Evolutionary conservation across 73 alveolate genomes (phyloP).

Genomic region (Paramecium sexaurelia): DNA sequence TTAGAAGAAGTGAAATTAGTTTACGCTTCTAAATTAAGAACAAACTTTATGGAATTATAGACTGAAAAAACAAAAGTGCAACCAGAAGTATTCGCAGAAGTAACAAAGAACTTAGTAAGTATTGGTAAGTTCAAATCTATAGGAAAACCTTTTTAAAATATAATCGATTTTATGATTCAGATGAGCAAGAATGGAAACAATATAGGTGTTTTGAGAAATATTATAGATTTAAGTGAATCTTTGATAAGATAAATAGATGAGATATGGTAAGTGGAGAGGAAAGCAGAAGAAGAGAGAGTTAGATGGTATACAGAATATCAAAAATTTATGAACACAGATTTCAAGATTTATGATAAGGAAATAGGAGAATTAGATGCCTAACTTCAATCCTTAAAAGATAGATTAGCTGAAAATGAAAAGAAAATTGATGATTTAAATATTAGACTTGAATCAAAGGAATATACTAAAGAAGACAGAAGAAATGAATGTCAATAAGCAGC

Average conservation of each 20-base stretch:
- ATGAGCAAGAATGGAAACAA: neutral
- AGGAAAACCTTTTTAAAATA: conserved; percentile 32
- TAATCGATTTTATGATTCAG: neutral
- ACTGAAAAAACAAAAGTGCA: neutral
- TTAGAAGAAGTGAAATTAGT: conserved; percentile 34
- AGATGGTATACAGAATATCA: conserved; percentile 43
- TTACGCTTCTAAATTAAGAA: conserved; percentile 19
- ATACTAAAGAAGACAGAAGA: conserved; percentile 19
- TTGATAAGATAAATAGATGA: neutral
- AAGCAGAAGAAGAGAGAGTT: conserved; percentile 34
- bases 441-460: conserved; percentile 19
- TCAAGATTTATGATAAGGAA: neutral
- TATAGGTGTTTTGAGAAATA: conserved; percentile 9
- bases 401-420: neutral
- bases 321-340: conserved; percentile 18
- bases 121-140: neutral
- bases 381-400: neutral
- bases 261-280: conserved; percentile 5
- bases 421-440: neutral
- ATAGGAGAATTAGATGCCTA: neutral
- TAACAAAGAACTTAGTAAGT: neutral
- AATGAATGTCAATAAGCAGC: conserved; percentile 43
- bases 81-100: neutral
- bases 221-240: neutral
- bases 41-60: conserved; percentile 35